Evolutionary conservation across 1,284 basidiomycete species (phyloP).

Genomic region (Hemileccinum hortonii): DNA sequence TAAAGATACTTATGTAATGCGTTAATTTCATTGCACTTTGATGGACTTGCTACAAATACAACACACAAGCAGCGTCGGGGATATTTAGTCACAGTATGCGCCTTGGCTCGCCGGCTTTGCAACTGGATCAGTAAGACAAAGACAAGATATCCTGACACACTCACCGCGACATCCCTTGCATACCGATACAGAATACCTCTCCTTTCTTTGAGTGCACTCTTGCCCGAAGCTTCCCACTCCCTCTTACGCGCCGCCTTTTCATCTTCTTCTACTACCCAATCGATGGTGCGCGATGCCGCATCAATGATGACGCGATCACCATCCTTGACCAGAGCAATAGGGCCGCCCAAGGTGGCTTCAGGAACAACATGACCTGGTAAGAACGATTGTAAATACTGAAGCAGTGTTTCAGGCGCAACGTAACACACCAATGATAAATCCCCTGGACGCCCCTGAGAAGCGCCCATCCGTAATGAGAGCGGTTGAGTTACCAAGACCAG

Average conservation of each 20-base stretch:
- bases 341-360: slow-evolving; percentile 89
- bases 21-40: background rate
- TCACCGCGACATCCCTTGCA: slow-evolving; percentile 77
- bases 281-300: slow-evolving; percentile 74
- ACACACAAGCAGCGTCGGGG: background rate
- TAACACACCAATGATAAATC: slow-evolving; percentile 62
- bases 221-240: slow-evolving; percentile 70
- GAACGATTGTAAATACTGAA: slow-evolving; percentile 1
- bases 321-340: slow-evolving; percentile 91
- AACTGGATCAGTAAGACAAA: slow-evolving; percentile 12
- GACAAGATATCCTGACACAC: slow-evolving; percentile 30
- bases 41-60: slow-evolving; percentile 5
- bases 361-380: slow-evolving; percentile 82
- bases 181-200: slow-evolving; percentile 73
- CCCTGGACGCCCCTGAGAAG: slow-evolving; percentile 81
- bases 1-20: background rate
- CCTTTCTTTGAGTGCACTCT: slow-evolving; percentile 66
- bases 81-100: slow-evolving; percentile 67
- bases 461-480: slow-evolving; percentile 96
- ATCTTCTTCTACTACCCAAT: slow-evolving; percentile 79
- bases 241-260: slow-evolving; percentile 72
- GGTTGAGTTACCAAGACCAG: slow-evolving; percentile 86
- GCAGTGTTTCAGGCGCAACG: slow-evolving; percentile 8
- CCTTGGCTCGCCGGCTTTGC: slow-evolving; percentile 69
- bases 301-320: slow-evolving; percentile 88